Conservation (phyloP, 352 stramenopile genomes). For the Phytophthora europaea region DNA sequence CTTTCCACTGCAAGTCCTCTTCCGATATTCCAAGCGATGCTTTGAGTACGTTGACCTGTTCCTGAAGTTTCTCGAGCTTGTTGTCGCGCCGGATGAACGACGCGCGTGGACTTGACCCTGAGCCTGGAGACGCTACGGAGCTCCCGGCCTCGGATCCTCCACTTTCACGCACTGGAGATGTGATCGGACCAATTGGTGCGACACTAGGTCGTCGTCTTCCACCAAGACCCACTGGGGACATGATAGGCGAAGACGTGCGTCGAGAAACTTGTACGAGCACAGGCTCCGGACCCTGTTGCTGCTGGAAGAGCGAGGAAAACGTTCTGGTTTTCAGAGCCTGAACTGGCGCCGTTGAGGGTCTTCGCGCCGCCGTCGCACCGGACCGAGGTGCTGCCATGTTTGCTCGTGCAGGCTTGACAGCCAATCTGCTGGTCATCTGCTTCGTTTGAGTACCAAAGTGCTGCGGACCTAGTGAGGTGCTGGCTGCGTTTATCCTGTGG, state of each 20-base stretch:
- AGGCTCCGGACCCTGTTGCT: conserved; percentile 31
- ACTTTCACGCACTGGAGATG: conserved; percentile 7
- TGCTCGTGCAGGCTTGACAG: conserved; percentile 11
- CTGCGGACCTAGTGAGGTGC: not conserved
- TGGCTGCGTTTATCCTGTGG: conserved; percentile 7
- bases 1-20: conserved; percentile 84
- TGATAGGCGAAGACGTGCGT: conserved; percentile 63
- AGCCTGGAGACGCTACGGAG: not conserved
- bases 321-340: conserved; percentile 14
- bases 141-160: not conserved
- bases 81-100: conserved; percentile 58
- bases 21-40: conserved; percentile 77
- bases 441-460: not conserved
- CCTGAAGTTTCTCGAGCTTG: conserved; percentile 71
- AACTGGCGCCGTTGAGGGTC: conserved; percentile 17
- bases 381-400: conserved; percentile 23
- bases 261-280: conserved; percentile 71
- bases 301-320: conserved; percentile 28
- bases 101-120: conserved; percentile 22
- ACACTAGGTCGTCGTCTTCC: conserved; percentile 59
- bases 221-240: conserved; percentile 31
- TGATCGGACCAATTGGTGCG: conserved; percentile 48
- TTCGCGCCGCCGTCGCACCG: not conserved
- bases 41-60: conserved; percentile 83
- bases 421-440: conserved; percentile 2